Conservation (phyloP, 2,329 filamentous ascomycete genomes). For the Thielaviopsis musarum region DNA sequence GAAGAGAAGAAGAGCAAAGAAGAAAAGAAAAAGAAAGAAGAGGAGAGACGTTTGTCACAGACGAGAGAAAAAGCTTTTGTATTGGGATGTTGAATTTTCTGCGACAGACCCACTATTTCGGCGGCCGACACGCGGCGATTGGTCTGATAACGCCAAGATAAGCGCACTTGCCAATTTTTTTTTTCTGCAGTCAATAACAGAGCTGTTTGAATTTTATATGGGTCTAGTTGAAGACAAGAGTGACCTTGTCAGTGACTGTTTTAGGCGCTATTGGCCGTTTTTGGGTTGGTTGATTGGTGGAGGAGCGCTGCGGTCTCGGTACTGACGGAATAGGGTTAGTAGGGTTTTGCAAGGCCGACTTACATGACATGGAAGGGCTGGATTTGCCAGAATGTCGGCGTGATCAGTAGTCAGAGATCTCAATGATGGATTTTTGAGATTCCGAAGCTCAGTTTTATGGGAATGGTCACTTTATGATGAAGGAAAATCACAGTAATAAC, state of each 20-base stretch:
- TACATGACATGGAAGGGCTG: background rate
- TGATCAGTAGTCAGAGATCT: background rate
- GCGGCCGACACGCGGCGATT: conserved; percentile 5
- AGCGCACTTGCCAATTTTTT: background rate
- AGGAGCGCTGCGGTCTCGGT: background rate
- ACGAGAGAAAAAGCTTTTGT: background rate
- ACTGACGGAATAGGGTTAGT: background rate
- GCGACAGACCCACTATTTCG: background rate
- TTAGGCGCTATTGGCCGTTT: background rate
- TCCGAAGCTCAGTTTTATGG: no score
- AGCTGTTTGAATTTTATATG: background rate
- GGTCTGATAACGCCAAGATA: conserved; percentile 7
- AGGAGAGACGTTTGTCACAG: conserved; percentile 1
- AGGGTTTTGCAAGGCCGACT: background rate
- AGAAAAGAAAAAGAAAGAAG: conserved; percentile 20
- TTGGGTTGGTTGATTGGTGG: background rate
- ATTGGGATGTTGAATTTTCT: conserved; percentile 2
- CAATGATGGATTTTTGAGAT: no score
- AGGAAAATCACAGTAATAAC: no score
- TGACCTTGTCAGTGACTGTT: background rate
- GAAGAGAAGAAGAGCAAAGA: conserved; percentile 30
- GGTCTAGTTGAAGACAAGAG: background rate
- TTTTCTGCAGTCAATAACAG: background rate
- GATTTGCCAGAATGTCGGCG: background rate
- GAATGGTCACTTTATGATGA: no score